phyloP scores from a whole-genome alignment of 192 early-diverging fungal genomes.

The Entomortierella parvispora region DNA sequence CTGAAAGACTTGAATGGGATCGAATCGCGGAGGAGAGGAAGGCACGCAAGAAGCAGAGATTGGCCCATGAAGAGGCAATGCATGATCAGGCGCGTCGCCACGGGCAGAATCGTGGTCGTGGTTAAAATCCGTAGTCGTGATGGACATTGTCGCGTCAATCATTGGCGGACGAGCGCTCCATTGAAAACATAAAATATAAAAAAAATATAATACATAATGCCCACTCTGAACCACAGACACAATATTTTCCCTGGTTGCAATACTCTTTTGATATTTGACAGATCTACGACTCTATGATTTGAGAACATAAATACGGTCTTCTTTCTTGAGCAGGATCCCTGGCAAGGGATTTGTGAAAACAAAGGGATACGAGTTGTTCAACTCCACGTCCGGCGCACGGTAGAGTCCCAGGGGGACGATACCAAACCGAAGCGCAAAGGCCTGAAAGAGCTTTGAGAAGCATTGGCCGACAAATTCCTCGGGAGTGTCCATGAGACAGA shows the following conservation, averaged over 20 bases:
- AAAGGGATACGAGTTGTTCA: conserved; percentile 71
- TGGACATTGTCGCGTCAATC: too few relatives aligned
- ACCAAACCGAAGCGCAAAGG: conserved; percentile 59
- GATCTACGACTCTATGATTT: too few relatives aligned
- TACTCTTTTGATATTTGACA: too few relatives aligned
- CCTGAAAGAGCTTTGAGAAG: conserved; percentile 62
- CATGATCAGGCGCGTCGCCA: background rate
- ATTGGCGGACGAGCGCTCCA: too few relatives aligned
- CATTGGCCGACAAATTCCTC: conserved; percentile 44
- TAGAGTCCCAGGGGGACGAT: conserved; percentile 66
- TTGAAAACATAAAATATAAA: too few relatives aligned
- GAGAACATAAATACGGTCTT: conserved; percentile 72
- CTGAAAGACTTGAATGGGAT: conserved; percentile 37
- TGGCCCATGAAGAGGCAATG: background rate
- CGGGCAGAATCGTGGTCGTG: background rate
- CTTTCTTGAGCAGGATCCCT: conserved; percentile 58
- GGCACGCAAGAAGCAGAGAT: conserved; percentile 20
- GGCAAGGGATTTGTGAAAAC: conserved; percentile 76
- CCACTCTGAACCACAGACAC: too few relatives aligned
- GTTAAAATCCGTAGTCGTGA: background rate
- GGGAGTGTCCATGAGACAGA: conserved; percentile 32
- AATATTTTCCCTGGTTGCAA: too few relatives aligned
- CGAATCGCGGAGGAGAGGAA: conserved; percentile 28
- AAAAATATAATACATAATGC: too few relatives aligned
- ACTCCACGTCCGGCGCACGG: conserved; percentile 51